phyloP scores from a whole-genome alignment of 2,329 filamentous ascomycete genomes.

The Colletotrichum theobromicola region DNA sequence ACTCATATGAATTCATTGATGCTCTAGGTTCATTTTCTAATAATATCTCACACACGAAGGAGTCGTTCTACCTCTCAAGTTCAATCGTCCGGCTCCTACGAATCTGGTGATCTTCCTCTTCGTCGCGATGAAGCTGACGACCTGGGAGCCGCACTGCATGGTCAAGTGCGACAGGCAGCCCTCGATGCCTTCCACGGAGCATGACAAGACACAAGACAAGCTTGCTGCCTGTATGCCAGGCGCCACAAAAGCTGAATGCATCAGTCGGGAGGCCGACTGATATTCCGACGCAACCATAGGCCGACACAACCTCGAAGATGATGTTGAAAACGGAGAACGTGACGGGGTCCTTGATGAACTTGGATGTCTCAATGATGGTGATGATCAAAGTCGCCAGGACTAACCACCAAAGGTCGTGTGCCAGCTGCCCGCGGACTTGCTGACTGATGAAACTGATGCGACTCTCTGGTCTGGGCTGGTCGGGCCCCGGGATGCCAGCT shows the following conservation, averaged over 20 bases:
- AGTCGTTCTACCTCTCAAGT: not conserved
- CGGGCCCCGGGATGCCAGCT: not conserved
- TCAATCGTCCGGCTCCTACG: not conserved
- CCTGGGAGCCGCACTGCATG: constrained; percentile 52
- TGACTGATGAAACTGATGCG: constrained; percentile 55
- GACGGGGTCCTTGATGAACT: constrained; percentile 55
- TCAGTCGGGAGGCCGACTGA: constrained; percentile 59
- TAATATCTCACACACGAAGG: fast-evolving
- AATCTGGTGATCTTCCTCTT: constrained; percentile 28
- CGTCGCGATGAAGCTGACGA: constrained; percentile 32
- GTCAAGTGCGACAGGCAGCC: constrained; percentile 61
- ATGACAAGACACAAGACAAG: constrained; percentile 64
- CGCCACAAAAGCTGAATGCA: constrained; percentile 60
- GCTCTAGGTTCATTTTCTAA: not conserved
- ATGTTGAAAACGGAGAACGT: constrained; percentile 66
- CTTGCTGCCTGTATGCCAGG: constrained; percentile 60
- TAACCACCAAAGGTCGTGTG: constrained; percentile 72
- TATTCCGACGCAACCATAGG: constrained; percentile 67
- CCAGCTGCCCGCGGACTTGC: constrained; percentile 67
- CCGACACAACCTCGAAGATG: constrained; percentile 61
- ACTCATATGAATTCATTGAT: not conserved
- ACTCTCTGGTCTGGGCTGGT: constrained; percentile 28
- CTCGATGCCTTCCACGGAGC: constrained; percentile 61
- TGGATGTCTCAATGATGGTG: constrained; percentile 61
- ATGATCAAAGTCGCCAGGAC: constrained; percentile 65